Evolutionary conservation across 441 rosid genomes (phyloP).

Genomic region (Heliophila coronopifolia): DNA sequence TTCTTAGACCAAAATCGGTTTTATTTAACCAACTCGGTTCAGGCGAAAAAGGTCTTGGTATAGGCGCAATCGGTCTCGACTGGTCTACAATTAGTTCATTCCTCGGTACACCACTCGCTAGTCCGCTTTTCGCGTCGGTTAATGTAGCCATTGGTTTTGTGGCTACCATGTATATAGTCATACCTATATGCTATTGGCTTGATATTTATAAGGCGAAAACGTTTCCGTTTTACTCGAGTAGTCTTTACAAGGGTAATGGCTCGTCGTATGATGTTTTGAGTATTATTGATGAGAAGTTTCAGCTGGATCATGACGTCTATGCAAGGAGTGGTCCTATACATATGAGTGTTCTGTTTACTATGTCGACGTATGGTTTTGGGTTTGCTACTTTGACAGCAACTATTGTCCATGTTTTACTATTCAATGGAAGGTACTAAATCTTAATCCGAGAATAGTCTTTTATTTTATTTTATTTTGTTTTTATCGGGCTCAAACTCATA

Average conservation of each 20-base stretch:
- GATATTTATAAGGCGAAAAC: conserved; percentile 57
- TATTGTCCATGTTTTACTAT: conserved; percentile 55
- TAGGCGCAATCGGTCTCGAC: conserved; percentile 57
- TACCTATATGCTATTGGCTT: conserved; percentile 55
- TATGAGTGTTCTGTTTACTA: conserved; percentile 66
- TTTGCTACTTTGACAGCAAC: conserved; percentile 70
- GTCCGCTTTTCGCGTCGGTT: conserved; percentile 76
- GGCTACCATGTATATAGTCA: conserved; percentile 52
- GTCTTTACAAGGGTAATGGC: conserved; percentile 47
- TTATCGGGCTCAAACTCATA: too few species aligned
- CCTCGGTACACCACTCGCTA: conserved; percentile 72
- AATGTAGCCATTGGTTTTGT: conserved; percentile 58
- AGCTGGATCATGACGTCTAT: conserved; percentile 46
- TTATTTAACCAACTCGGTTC: conserved; percentile 69
- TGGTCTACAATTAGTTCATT: conserved; percentile 64
- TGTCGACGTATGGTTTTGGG: conserved; percentile 74
- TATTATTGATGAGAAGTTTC: conserved; percentile 50
- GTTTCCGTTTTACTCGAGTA: conserved; percentile 48
- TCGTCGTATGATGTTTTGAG: conserved; percentile 39
- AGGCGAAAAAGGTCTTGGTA: conserved; percentile 57
- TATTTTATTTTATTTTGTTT: too few species aligned
- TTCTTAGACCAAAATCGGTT: conserved; percentile 56
- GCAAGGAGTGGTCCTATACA: conserved; percentile 40
- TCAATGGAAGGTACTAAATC: conserved; percentile 53
- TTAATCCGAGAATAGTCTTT: neutral